A percentile compares a stretch with the other conserved stretches of the same genome.
Evolutionary conservation across 192 early-diverging fungal genomes (phyloP).

Genomic region (Fimicolochytrium jonesii): DNA sequence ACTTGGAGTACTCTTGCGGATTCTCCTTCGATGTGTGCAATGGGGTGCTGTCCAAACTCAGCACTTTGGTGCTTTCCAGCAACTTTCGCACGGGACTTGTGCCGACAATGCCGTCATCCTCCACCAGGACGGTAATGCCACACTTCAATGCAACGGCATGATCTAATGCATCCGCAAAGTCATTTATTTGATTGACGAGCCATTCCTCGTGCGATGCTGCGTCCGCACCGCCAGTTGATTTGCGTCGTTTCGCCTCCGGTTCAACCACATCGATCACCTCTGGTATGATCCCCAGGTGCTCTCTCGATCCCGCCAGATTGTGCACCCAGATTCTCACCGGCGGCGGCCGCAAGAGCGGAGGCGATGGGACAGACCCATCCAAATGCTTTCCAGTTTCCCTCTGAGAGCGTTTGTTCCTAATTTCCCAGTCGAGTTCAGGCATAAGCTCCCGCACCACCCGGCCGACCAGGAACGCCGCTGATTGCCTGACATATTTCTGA

Average conservation of each 20-base stretch:
- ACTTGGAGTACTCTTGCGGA: background rate
- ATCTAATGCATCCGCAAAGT: background rate
- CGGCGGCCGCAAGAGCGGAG: background rate
- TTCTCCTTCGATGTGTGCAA: too few relatives aligned
- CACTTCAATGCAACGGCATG: background rate
- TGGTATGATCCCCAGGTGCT: background rate
- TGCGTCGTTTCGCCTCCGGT: background rate
- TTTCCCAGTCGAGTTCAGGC: background rate
- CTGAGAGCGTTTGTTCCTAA: background rate
- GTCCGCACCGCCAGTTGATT: background rate
- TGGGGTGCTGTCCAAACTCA: too few relatives aligned
- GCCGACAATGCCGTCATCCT: slow-evolving; percentile 4
- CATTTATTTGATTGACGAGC: background rate
- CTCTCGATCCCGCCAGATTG: background rate
- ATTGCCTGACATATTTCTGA: background rate
- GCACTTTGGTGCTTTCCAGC: too few relatives aligned
- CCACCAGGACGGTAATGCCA: background rate
- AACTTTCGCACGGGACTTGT: too few relatives aligned
- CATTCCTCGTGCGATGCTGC: background rate
- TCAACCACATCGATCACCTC: background rate
- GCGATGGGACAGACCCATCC: too few relatives aligned
- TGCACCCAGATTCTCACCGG: background rate
- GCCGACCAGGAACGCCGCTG: background rate
- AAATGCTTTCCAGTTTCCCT: background rate
- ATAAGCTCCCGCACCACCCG: background rate